Evolutionary conservation across 2,329 filamentous ascomycete genomes (phyloP).

Genomic region (Aspergillus viridinutans): DNA sequence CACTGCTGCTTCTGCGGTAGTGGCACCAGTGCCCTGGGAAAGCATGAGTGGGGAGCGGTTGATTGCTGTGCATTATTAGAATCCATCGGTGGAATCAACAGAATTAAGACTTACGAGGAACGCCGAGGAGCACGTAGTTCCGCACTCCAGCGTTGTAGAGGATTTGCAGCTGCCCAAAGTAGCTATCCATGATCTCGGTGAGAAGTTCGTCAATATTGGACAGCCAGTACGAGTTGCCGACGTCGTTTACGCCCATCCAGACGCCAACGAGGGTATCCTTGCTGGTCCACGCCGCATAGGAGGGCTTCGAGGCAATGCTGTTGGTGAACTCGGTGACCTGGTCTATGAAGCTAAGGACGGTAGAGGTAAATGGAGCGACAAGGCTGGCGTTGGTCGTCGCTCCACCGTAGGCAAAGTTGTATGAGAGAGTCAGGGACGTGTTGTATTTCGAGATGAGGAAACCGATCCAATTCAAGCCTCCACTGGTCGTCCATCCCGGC

Average conservation of each 20-base stretch:
- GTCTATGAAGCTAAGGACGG: slow-evolving; percentile 5
- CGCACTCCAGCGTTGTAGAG: slow-evolving; percentile 5
- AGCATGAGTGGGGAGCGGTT: slow-evolving; percentile 4
- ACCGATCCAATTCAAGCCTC: slow-evolving; percentile 9
- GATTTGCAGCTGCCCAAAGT: slow-evolving; percentile 7
- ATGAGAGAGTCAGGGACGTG: slow-evolving; percentile 2
- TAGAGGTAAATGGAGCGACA: slow-evolving; percentile 3
- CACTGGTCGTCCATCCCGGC: slow-evolving; percentile 7
- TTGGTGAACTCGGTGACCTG: slow-evolving; percentile 6
- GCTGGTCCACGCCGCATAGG: slow-evolving; percentile 1
- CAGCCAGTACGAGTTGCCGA: slow-evolving; percentile 4
- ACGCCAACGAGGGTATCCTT: slow-evolving; percentile 4
- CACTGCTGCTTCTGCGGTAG: slow-evolving; percentile 2
- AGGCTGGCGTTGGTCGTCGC: slow-evolving; percentile 8
- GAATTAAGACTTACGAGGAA: slow-evolving; percentile 4
- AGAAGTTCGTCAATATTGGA: neutral
- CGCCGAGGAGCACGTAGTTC: slow-evolving; percentile 5
- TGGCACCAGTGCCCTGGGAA: neutral
- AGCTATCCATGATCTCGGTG: slow-evolving; percentile 3
- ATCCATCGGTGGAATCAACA: neutral
- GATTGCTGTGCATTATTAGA: slow-evolving; percentile 1
- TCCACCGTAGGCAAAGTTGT: slow-evolving; percentile 8
- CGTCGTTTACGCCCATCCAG: slow-evolving; percentile 13
- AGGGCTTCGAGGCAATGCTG: neutral
- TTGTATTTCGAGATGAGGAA: slow-evolving; percentile 6